Percentiles rank a stretch among this genome's conserved stretches.
Conservation (phyloP, 2,329 filamentous ascomycete species). For the Aspergillus phoenicis region DNA sequence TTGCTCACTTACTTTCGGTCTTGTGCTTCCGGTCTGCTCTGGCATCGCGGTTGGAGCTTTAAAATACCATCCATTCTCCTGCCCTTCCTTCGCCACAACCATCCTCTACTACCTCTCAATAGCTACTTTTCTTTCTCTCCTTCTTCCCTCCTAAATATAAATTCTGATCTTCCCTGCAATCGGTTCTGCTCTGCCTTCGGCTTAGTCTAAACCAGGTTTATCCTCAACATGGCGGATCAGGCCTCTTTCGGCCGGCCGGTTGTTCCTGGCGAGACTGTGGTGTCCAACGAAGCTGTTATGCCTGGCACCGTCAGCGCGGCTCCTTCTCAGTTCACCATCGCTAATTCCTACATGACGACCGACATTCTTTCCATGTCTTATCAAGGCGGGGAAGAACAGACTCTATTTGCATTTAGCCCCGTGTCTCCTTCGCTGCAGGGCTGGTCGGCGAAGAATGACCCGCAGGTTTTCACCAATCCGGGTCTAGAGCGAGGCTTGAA, state of each 20-base stretch:
- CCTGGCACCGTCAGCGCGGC: neutral
- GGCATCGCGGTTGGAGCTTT: neutral
- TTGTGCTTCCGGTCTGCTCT: neutral
- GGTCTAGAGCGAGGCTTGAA: constrained; percentile 36
- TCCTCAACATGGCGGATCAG: neutral
- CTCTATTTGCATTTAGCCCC: neutral
- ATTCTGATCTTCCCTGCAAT: neutral
- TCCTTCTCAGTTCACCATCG: neutral
- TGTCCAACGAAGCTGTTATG: neutral
- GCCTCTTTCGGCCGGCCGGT: neutral
- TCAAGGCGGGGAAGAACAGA: neutral
- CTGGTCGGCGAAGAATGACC: neutral
- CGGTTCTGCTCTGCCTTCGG: neutral
- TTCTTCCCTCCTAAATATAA: neutral
- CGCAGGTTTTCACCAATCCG: constrained; percentile 30
- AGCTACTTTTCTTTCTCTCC: neutral
- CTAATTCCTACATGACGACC: neutral
- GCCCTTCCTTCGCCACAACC: neutral
- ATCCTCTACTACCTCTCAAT: neutral
- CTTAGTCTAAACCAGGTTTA: neutral
- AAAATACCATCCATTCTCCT: neutral
- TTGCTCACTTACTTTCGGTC: neutral
- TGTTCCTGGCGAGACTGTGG: neutral
- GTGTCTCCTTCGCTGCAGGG: constrained; percentile 24
- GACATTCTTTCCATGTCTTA: neutral